Conservation (phyloP, 495 filamentous ascomycete genomes). For the Penicillium ucsense region DNA sequence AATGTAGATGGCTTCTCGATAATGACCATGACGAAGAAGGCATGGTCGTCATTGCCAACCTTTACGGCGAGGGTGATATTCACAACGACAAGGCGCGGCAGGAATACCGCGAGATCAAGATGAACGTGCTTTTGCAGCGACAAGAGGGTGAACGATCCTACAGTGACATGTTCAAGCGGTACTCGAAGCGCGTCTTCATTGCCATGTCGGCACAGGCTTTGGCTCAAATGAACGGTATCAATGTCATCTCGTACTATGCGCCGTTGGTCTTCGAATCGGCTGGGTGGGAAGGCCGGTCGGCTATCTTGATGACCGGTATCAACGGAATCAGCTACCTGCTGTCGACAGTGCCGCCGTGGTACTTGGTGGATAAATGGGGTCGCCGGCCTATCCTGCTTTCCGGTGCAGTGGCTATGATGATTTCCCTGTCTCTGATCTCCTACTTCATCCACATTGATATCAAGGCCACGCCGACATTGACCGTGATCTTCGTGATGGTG, state of each 20-base stretch:
- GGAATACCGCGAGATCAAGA: slow-evolving; percentile 97
- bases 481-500: slow-evolving; percentile 92
- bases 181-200: slow-evolving; percentile 87
- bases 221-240: slow-evolving; percentile 96
- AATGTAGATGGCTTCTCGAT: slow-evolving; percentile 83
- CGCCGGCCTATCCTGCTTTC: slow-evolving; percentile 83
- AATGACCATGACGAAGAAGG: slow-evolving; percentile 98
- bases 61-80: slow-evolving; percentile 92
- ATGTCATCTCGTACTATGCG: slow-evolving; percentile 98
- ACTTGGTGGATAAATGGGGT: slow-evolving; percentile 89
- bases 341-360: slow-evolving; percentile 94
- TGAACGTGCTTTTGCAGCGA: slow-evolving; percentile 85
- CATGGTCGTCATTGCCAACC: slow-evolving; percentile 93
- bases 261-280: slow-evolving; percentile 94
- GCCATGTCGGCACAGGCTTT: slow-evolving; percentile 97
- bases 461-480: slow-evolving; percentile 62
- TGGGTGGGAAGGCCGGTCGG: slow-evolving; percentile 81
- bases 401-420: slow-evolving; percentile 81
- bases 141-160: slow-evolving; percentile 93
- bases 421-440: slow-evolving; percentile 85
- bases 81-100: slow-evolving; percentile 83
- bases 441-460: slow-evolving; percentile 93
- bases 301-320: slow-evolving; percentile 95
- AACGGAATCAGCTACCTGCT: slow-evolving; percentile 87
- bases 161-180: slow-evolving; percentile 88